Percentiles rank a stretch among this genome's conserved stretches.
Conservation (phyloP, 495 filamentous ascomycete genomes). For the Physcia stellaris region DNA sequence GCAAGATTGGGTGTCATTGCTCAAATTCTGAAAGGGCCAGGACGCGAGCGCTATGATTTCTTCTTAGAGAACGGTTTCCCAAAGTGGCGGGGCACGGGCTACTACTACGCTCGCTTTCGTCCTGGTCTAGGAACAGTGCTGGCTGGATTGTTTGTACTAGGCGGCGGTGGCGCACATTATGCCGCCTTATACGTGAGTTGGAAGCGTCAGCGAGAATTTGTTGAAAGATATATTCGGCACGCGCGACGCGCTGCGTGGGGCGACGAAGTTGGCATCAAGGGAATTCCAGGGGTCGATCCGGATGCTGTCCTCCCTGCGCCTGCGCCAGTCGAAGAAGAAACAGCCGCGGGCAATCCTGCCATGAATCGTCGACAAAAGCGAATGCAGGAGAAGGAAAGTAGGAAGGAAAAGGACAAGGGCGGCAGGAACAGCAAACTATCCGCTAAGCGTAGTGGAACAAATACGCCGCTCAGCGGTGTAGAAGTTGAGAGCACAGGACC, state of each 20-base stretch:
- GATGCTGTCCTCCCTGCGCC: constrained; percentile 24
- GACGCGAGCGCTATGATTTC: constrained; percentile 83
- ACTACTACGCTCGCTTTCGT: constrained; percentile 89
- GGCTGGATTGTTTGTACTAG: constrained; percentile 67
- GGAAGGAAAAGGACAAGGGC: constrained; percentile 45
- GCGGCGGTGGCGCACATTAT: constrained; percentile 78
- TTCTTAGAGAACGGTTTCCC: constrained; percentile 93
- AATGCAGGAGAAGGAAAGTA: constrained; percentile 67
- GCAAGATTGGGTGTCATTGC: constrained; percentile 69
- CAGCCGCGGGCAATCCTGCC: constrained; percentile 33
- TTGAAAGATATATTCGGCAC: constrained; percentile 79
- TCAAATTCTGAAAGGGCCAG: constrained; percentile 67
- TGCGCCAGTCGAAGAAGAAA: constrained; percentile 24
- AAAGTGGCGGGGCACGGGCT: constrained; percentile 89
- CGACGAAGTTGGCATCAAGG: constrained; percentile 50
- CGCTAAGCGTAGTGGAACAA: constrained; percentile 29
- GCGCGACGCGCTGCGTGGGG: constrained; percentile 85
- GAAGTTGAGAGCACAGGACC: constrained; percentile 29
- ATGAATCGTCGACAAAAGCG: constrained; percentile 83
- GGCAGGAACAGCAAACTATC: constrained; percentile 20
- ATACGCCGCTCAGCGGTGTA: constrained; percentile 31
- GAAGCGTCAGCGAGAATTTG: constrained; percentile 81
- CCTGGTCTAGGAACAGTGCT: constrained; percentile 80
- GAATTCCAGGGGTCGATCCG: constrained; percentile 51
- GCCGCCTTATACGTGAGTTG: constrained; percentile 67